Base-by-base conservation (phyloP, 768 basidiomycete genomes). In the Paxillus ammoniavirescens region DNA sequence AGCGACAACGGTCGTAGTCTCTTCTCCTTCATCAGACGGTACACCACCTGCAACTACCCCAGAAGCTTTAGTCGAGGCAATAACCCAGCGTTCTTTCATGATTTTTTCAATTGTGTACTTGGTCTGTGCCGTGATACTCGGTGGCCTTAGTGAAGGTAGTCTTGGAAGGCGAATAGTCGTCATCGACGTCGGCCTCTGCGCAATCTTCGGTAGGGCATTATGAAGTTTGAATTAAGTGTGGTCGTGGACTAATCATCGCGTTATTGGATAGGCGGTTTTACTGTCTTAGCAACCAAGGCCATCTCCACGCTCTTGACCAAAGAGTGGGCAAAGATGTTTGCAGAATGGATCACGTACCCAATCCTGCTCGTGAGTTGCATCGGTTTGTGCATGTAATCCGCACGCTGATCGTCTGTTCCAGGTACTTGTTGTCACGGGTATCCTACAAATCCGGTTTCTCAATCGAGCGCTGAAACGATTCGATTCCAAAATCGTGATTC, bases 401-500 rank as follows among this genome's bases (percentile, higher is more conserved):
- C 42, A 48, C 45, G 43, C 55, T 63, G 53, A 64, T 42, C 45
- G 15, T 28, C 42, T 4, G 23, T 41, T 45, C 8, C 47, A 91
- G 88, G 79, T 88, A n/a, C 80, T 93, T 28, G 49, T 82, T 21
- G 64, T 77, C 14, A 92, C 91, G 17, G 92, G 90, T 3, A 66
- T 93, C 45, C 85, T 89, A n/a, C 91, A 93, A 73, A 87, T 93
- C 55, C 78, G 80, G 59, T 93, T 92, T 65, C 77, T 91, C 48
- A 92, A 92, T 61, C 77, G 91, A 53, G 94, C 95, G 7, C 69
- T 98, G 43, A 95, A 92, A 85, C 82, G 86, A 18, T 98, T 98
- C 68, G 93, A 97, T 65, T 86, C 90, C 70, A 96, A 97, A 74
- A 89, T 87, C 49, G 95, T 98, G 23, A 92, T 98, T 58, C 96